Conservation (phyloP, 2,329 filamentous ascomycete genomes). For the Aspergillus sp. region DNA sequence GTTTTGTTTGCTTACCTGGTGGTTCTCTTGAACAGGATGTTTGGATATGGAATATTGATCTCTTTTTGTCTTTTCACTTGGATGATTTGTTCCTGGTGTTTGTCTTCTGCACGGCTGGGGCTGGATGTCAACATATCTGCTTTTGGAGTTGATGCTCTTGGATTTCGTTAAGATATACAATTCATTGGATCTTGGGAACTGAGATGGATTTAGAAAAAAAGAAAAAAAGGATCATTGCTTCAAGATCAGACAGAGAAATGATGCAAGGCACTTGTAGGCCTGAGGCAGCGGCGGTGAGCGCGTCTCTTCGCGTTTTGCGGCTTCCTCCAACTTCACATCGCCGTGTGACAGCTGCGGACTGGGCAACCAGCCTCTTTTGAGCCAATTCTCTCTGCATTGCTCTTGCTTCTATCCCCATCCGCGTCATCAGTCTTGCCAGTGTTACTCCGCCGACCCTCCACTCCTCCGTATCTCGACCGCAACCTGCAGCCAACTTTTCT, state of each 20-base stretch:
- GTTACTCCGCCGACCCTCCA: not conserved
- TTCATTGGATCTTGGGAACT: not conserved
- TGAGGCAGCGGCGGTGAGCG: not conserved
- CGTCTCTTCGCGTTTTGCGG: not conserved
- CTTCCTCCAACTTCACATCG: not conserved
- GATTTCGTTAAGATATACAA: not conserved
- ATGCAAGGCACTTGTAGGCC: not conserved
- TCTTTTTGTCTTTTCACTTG: not conserved
- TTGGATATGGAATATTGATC: constrained; percentile 16
- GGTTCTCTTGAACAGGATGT: constrained; percentile 29
- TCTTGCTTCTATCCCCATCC: not conserved
- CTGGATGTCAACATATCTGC: not conserved
- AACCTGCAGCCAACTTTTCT: not conserved
- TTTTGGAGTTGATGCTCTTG: not conserved
- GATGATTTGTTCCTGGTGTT: not conserved
- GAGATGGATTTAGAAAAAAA: not conserved
- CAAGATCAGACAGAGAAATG: not conserved
- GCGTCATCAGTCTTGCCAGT: not conserved
- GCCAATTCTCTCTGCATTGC: not conserved
- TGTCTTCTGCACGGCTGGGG: not conserved
- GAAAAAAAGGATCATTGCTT: not conserved
- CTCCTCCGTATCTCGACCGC: not conserved
- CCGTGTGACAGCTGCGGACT: not conserved
- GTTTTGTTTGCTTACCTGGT: constrained; percentile 35
- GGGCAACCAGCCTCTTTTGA: not conserved